These are phyloP conservation scores for Nymphaea thermarum DNA, from an alignment of 164 flowering plant species.

Conservation along the genomic window DNA sequence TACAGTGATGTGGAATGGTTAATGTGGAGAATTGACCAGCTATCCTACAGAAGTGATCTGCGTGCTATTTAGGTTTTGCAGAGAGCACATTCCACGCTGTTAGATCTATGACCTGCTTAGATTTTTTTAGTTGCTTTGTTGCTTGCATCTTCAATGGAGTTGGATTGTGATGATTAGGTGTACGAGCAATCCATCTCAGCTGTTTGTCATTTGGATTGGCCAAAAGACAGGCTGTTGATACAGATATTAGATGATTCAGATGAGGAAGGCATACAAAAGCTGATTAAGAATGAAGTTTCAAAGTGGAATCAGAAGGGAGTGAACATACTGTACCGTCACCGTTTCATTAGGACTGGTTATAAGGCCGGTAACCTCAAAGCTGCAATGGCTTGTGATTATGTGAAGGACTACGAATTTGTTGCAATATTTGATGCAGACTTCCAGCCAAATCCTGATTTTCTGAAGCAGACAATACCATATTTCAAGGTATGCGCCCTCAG, in stretches of 20 bases:
- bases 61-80: too few relatives aligned
- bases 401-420: constrained; percentile 84
- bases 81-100: too few relatives aligned
- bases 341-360: constrained; percentile 82
- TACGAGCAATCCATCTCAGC: constrained; percentile 93
- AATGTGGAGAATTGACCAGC: too few relatives aligned
- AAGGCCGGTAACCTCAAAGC: constrained; percentile 99
- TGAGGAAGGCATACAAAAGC: constrained; percentile 53
- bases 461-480: constrained; percentile 68
- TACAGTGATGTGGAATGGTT: too few relatives aligned
- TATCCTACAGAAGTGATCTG: too few relatives aligned
- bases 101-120: too few relatives aligned
- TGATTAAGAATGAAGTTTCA: constrained; percentile 79
- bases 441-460: constrained; percentile 82
- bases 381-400: constrained; percentile 88
- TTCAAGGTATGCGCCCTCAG: constrained; percentile 49
- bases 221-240: constrained; percentile 60
- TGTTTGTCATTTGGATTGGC: constrained; percentile 92
- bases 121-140: too few relatives aligned
- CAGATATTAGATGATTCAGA: constrained; percentile 91
- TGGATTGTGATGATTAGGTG: constrained; percentile 30
- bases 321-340: constrained; percentile 66
- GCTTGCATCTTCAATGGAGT: too few relatives aligned
- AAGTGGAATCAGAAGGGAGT: constrained; percentile 85
- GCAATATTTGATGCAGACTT: constrained; percentile 95